A percentile compares a stretch with the other conserved stretches of the same genome.
Conservation (phyloP, 345 rosid species). For the Citrus trifoliata region DNA sequence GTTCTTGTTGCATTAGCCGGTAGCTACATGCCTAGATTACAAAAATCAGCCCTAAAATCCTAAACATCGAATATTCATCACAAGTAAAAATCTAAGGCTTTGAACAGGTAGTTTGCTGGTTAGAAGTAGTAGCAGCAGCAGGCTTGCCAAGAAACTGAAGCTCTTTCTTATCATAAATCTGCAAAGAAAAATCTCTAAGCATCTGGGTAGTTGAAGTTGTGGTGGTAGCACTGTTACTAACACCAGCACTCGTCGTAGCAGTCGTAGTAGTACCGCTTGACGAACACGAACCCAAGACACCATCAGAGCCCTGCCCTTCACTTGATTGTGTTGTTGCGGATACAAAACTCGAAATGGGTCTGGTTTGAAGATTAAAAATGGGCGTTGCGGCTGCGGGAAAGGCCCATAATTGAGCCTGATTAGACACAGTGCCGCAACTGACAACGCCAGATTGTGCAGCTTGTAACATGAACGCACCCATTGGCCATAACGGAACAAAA, state of each 20-base stretch:
- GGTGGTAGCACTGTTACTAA: not conserved
- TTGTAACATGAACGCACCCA: conserved; percentile 30
- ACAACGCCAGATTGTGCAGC: conserved; percentile 14
- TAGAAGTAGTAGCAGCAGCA: conserved; percentile 19
- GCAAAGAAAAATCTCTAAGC: conserved; percentile 62
- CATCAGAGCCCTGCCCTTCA: conserved; percentile 10
- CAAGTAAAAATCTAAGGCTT: conserved; percentile 7
- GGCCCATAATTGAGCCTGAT: conserved; percentile 51
- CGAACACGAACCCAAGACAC: conserved; percentile 26
- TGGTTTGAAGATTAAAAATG: conserved; percentile 31
- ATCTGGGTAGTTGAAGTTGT: conserved; percentile 19
- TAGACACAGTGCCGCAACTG: conserved; percentile 25
- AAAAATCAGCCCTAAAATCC: conserved; percentile 3
- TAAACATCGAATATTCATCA: not conserved
- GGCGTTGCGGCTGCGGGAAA: conserved; percentile 45
- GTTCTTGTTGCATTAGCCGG: not conserved
- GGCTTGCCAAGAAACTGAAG: conserved; percentile 56
- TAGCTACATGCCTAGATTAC: not conserved
- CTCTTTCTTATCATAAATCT: conserved; percentile 64
- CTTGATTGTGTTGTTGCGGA: conserved; percentile 25
- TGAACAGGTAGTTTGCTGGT: conserved; percentile 31
- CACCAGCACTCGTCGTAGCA: not conserved
- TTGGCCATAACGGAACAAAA: conserved; percentile 55
- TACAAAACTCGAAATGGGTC: conserved; percentile 42
- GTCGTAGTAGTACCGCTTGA: not conserved